Percentiles rank a stretch among this genome's conserved stretches.
Conservation (phyloP, 2,329 filamentous ascomycete genomes). For the Daldinia eschscholtzii region DNA sequence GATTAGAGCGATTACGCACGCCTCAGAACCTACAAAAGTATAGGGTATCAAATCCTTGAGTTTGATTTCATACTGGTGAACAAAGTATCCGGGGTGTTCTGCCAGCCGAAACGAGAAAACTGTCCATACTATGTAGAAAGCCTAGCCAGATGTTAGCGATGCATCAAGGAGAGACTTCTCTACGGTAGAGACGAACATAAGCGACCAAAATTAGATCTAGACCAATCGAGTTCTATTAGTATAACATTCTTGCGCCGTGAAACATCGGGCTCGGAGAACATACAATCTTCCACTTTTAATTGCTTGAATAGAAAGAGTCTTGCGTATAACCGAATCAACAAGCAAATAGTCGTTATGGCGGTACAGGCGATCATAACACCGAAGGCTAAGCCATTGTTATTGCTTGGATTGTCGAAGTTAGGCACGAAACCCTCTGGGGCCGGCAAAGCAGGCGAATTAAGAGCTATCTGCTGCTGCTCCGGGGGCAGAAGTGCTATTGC, state of each 20-base stretch:
- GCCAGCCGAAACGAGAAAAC: constrained; percentile 16
- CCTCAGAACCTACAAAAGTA: constrained; percentile 46
- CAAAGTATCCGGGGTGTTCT: constrained; percentile 51
- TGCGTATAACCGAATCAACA: constrained; percentile 32
- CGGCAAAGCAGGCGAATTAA: constrained; percentile 34
- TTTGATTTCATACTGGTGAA: constrained; percentile 54
- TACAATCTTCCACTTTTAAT: constrained; percentile 38
- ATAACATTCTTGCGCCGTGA: neutral
- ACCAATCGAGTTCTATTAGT: neutral
- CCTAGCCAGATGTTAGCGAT: constrained; percentile 18
- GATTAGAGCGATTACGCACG: neutral
- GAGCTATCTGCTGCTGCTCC: constrained; percentile 24
- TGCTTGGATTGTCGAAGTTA: constrained; percentile 36
- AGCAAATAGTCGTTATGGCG: constrained; percentile 29
- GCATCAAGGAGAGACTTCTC: neutral
- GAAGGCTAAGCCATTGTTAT: constrained; percentile 33
- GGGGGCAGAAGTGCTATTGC: constrained; percentile 20
- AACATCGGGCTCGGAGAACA: neutral
- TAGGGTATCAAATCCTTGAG: constrained; percentile 48
- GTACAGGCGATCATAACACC: constrained; percentile 31
- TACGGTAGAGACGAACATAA: constrained; percentile 19
- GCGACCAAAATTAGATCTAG: constrained; percentile 31
- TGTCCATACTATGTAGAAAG: constrained; percentile 23
- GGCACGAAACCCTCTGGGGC: constrained; percentile 28
- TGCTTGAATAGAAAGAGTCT: constrained; percentile 35